Evolutionary conservation across 129 eudicot species (phyloP).

Genomic region (carrot (Daucus carota)): DH1_v3.0 NC_030387.2:14347001-14347500

Average conservation of each 20-base stretch:
- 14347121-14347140: neutral
- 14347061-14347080: neutral
- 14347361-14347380: conserved; percentile 31
- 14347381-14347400: conserved; percentile 44
- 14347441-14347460: conserved; percentile 63
- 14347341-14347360: conserved; percentile 27
- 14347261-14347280: conserved; percentile 69
- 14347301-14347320: conserved; percentile 60
- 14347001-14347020: neutral
- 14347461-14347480: conserved; percentile 54
- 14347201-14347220: neutral
- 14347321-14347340: conserved; percentile 50
- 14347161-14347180: neutral
- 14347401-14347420: conserved; percentile 59
- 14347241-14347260: conserved; percentile 46
- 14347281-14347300: conserved; percentile 53
- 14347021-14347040: neutral
- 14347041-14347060: neutral
- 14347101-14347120: neutral
- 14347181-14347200: neutral
- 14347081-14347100: neutral
- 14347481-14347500: conserved; percentile 38
- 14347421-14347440: conserved; percentile 48
- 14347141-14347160: neutral
- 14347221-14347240: conserved; percentile 62